phyloP scores from a whole-genome alignment of 2,329 filamentous ascomycete genomes.

The Trichoderma citrinoviride region DNA sequence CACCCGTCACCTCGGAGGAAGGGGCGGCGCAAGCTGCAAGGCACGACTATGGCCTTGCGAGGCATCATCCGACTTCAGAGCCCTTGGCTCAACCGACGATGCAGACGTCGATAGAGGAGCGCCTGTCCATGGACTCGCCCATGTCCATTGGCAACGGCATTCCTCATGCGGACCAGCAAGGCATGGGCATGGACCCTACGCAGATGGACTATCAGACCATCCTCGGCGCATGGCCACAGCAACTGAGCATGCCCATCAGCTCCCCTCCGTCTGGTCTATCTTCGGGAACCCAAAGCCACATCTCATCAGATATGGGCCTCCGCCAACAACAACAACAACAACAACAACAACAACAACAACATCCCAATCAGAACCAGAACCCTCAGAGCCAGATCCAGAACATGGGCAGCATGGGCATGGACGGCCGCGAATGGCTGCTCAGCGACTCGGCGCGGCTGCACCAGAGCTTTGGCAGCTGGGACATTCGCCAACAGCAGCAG shows the following conservation, averaged over 20 bases:
- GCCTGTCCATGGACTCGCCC: constrained; percentile 21
- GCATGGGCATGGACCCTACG: constrained; percentile 24
- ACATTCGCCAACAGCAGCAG: constrained; percentile 34
- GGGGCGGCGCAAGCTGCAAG: constrained; percentile 26
- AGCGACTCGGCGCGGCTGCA: constrained; percentile 58
- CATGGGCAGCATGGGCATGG: constrained; percentile 39
- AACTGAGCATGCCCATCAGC: neutral
- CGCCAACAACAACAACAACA: too few relatives aligned
- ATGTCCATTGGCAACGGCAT: constrained; percentile 7
- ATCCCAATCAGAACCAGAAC: constrained; percentile 15
- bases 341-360: too few relatives aligned
- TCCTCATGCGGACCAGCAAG: constrained; percentile 1
- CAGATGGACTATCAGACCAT: constrained; percentile 28
- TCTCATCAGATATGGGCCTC: constrained; percentile 24
- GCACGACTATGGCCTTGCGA: constrained; percentile 38
- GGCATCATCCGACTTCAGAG: constrained; percentile 35
- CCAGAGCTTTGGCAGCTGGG: constrained; percentile 56
- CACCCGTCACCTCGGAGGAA: constrained; percentile 33
- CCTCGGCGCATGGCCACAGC: constrained; percentile 30
- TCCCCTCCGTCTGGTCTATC: neutral
- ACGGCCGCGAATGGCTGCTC: constrained; percentile 57
- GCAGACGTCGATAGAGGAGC: constrained; percentile 21
- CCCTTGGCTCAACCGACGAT: constrained; percentile 25
- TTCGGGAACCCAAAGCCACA: constrained; percentile 14
- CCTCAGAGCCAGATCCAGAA: constrained; percentile 23